These are phyloP conservation scores for Manihot esculenta DNA, from an alignment of 441 rosid genomes.

Conservation along the genomic window DNA sequence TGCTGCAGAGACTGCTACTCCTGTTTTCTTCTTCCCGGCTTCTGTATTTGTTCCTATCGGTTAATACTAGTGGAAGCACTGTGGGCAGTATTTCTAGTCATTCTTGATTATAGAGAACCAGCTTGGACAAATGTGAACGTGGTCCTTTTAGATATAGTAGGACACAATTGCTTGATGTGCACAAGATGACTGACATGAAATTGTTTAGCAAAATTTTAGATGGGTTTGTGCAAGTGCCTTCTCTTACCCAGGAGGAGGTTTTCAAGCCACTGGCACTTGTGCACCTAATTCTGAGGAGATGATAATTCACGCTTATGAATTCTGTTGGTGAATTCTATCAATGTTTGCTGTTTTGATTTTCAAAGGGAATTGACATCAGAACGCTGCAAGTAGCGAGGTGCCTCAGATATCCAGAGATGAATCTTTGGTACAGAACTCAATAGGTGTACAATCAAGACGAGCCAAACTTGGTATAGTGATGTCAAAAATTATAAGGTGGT, in stretches of 20 bases:
- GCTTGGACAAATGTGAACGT: constrained; percentile 60
- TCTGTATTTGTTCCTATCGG: too few species aligned
- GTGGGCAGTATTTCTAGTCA: too few species aligned
- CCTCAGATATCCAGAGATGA: constrained; percentile 84
- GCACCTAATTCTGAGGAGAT: constrained; percentile 73
- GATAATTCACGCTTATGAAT: constrained; percentile 42
- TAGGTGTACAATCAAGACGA: constrained; percentile 60
- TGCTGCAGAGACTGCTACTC: too few species aligned
- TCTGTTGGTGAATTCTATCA: constrained; percentile 17
- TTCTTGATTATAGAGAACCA: too few species aligned
- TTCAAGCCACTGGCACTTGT: constrained; percentile 77
- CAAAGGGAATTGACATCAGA: constrained; percentile 87
- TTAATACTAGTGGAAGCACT: too few species aligned
- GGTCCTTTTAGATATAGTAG: constrained; percentile 71
- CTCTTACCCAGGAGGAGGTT: constrained; percentile 67
- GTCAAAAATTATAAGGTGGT: constrained; percentile 32
- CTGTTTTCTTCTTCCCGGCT: too few species aligned
- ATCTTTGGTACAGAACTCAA: constrained; percentile 48
- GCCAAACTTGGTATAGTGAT: constrained; percentile 59
- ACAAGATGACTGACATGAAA: constrained; percentile 59
- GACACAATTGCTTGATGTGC: constrained; percentile 72
- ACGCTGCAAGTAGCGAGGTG: constrained; percentile 78
- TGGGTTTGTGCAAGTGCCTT: constrained; percentile 71
- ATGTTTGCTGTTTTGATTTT: constrained; percentile 30
- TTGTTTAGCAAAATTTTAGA: constrained; percentile 40